Base-by-base conservation (phyloP, 1,284 basidiomycete species). In the Ganoderma sp. region DNA sequence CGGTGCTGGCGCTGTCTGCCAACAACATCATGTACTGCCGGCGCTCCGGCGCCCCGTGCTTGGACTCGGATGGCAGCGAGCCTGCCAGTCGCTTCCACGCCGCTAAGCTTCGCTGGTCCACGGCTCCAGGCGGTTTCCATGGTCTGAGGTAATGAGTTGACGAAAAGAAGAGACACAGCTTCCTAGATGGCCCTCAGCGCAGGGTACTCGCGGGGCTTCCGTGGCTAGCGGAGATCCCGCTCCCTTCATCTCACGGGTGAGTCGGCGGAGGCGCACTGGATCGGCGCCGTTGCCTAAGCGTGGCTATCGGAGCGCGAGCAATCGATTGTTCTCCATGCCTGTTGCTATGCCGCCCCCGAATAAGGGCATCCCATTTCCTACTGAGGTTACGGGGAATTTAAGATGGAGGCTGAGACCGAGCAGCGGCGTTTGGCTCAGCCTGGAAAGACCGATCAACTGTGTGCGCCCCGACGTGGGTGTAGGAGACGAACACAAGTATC, bases 181-280 rank as follows among this genome's bases (percentile, higher is more conserved):
- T 32, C 54, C 54, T 6, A 32, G 32, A 52, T 9, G 54, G 19
- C 15, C 34, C 8, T 34, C 15, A 14, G 54, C 54, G 32, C 54
- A 17, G 54, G 32, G 19, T 56, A 8, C 32, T 56, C 54, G 32
- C 54, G 54, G 28, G 32, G 54, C 19, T 56, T 56, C 28, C 54
- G 32, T 56, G 28, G 54, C 3, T 34, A 32, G 54, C 54, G 48
- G 48, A 52, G 48, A 52, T 52, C 22, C 12, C 10, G 45, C 45
- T 48, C 45, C 15, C 45, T 4, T 19, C 8, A 48, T 48, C 45
- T 48, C 10, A 39, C 37, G 37, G 14, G 42, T 14, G 42, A 17
- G 15, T 56, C 54, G 54, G 54, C 54, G 54, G 54, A 56, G 25
- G 25, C 28, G 54, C 54, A 56, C 19, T 56, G 17, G 54, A 56